Evolutionary conservation across 371 early-diverging fungal species (phyloP), one percentile per base, ranked within the genome.

Genomic region (Dichotomocladium elegans): DNA sequence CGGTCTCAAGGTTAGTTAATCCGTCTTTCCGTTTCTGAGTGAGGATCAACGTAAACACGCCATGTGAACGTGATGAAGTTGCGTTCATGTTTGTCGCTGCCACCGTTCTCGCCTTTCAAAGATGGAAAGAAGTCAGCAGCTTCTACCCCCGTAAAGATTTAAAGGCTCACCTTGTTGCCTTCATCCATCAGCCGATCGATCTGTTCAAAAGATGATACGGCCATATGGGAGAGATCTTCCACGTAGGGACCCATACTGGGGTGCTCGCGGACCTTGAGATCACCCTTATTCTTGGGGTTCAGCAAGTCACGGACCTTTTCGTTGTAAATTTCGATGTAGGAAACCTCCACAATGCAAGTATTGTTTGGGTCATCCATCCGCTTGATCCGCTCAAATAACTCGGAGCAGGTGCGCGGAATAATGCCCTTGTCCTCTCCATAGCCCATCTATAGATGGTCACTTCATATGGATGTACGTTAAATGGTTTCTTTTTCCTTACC

Each of bases 61-160:
- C 94, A 79, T 99, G 99, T 5, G 92, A 91, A 46, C 99, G 83
- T 53, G 91, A 90, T 15, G 94, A 94, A 0, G 87, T 86, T 57
- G 86, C 93, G 70, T 98, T 98, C 98, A 98, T 98, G 60, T 92
- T 90, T 30, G 98, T 99, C 3, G 92, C 85, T 3, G 95, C 97
- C 9, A 95, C 93, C 5, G 94, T 96, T 68, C 87, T 86, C 30
- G 86, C 85, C 85, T 84, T 60, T 19, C 48, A 40, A 31, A 26
- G 22, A 46, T 7, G 31, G 7, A 31, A 54, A 42, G 25, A 3
- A 14, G 44, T 33, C 12, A 43, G 4, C 26, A 25, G n/a, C n/a
- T n/a, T n/a, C n/a, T n/a, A n/a, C n/a, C n/a, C n/a, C n/a, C n/a
- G n/a, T n/a, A n/a, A n/a, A n/a, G n/a, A n/a, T n/a, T 3, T 15